Base-by-base conservation (phyloP, 2,329 filamentous ascomycete species). In the Catunica adiposa region DNA sequence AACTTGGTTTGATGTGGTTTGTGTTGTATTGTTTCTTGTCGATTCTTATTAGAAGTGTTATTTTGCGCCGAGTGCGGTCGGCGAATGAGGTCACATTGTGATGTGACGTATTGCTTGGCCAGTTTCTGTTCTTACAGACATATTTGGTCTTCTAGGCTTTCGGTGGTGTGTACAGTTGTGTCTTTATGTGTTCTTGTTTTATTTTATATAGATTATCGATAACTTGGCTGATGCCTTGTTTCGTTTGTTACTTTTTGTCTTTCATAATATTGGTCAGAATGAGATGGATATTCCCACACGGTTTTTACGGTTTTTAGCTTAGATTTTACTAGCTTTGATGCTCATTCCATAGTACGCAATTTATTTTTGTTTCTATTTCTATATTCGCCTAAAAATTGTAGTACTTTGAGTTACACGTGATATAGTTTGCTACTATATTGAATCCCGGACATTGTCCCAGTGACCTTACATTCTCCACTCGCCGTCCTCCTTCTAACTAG, bases 51-150 rank as follows among this genome's bases (percentile, higher is more conserved):
- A 22, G 40, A 22, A 22, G 40, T n/a, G 20, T 20, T 7, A 20
- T 34, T 34, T 34, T 34, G 29, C 11, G 5, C 29, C 29, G 11
- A 34, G 29, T 34, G 5, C 29, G 5, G 11, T 34, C 5, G 29
- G 29, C 29, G 29, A 11, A 34, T 11, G 11, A 11, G 29, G 29
- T 11, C 29, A 34, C 29, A 34, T 34, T 34, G 5, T 34, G 29
- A 34, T 34, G 5, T 34, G 29, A 34, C 29, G 40, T n/a, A 44
- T 22, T n/a, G 15, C 40, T 44, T 44, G 40, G 29, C 11, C n/a
- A 44, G 40, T 44, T 44, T 44, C 40, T 44, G 40, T 44, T 44
- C n/a, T 44, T 44, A 44, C 40, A 44, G 40, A 44, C 7, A 44
- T 44, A 44, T 44, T 17, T 44, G 15, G 40, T 22, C 20, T 22